phyloP scores from a whole-genome alignment of 495 filamentous ascomycete genomes.

The Talaromyces liani region DNA sequence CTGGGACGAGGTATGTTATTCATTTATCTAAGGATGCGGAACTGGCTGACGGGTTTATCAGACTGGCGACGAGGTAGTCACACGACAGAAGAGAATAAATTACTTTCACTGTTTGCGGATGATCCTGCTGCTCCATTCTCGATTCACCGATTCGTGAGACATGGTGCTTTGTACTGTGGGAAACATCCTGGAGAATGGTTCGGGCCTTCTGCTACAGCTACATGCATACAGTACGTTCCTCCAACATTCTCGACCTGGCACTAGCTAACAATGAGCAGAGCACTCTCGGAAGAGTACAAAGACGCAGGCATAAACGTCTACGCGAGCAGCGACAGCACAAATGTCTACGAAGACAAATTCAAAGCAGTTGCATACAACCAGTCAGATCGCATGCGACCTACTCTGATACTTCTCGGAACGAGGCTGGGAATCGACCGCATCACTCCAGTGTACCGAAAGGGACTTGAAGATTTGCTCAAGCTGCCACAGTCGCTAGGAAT shows the following conservation, averaged over 20 bases:
- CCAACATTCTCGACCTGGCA: not conserved
- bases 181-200: slow-evolving; percentile 99
- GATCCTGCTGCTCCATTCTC: slow-evolving; percentile 82
- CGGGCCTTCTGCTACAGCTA: slow-evolving; percentile 94
- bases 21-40: not conserved
- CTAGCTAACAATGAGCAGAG: slow-evolving; percentile 39
- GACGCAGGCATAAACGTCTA: slow-evolving; percentile 66
- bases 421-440: slow-evolving; percentile 89
- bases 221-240: slow-evolving; percentile 77
- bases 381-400: slow-evolving; percentile 63
- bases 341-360: slow-evolving; percentile 88
- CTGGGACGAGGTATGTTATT: slow-evolving; percentile 66
- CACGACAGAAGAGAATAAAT: slow-evolving; percentile 53
- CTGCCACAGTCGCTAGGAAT: slow-evolving; percentile 90
- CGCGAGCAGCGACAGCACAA: slow-evolving; percentile 78
- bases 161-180: slow-evolving; percentile 81
- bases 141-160: slow-evolving; percentile 87
- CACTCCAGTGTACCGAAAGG: slow-evolving; percentile 87
- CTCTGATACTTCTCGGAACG: slow-evolving; percentile 79
- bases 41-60: slow-evolving; percentile 29
- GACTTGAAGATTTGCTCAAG: slow-evolving; percentile 70
- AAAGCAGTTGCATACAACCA: slow-evolving; percentile 62
- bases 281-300: slow-evolving; percentile 55
- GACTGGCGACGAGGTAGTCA: slow-evolving; percentile 70
- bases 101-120: slow-evolving; percentile 87